Evolutionary conservation across 2,329 filamentous ascomycete species (phyloP), one percentile per base, ranked within the genome.

Genomic region (Zarea fungicola): DNA sequence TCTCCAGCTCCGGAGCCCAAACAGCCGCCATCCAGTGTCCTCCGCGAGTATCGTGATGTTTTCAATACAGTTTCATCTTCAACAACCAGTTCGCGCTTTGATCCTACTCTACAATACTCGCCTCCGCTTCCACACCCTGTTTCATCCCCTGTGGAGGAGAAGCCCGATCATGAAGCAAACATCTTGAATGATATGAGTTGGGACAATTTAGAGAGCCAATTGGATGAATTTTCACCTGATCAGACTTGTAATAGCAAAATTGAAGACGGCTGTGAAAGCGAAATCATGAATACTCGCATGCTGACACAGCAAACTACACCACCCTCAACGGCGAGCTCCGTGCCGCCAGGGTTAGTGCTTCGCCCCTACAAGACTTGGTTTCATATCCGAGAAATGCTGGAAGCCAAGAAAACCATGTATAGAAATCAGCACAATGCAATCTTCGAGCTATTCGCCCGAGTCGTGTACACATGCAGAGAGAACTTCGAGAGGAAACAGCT

Each of bases 361-460:
- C 52, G 48, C n/a, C 57, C 58, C 43, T 54, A 52, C 48, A 60
- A 54, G 21, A 81, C 77, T 1, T 86, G 82, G 58, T 87, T 87
- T 55, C 74, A 81, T 22, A 70, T 85, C 21, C 78, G 77, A 4
- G 81, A 86, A 57, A 75, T 84, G 49, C 66, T 81, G 40, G 68
- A 68, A 14, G 71, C 75, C 36, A 72, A 76, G 44, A 37, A 48
- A 1, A 48, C 57, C 3, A 64, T 64, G 40, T 58, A 58, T 42
- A 58, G 55, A 10, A 55, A 65, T 9, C 60, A 66, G n/a, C 63
- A 66, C 18, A 58, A 66, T 1, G 70, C 69, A 4, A 60, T 76
- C 0, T 74, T 87, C 51, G 83, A 87, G 59, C 63, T 87, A 0
- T 88, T 82, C 58, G 81, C 81, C 4, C 72, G 78, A 22, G 77